Percentiles rank a stretch among this genome's conserved stretches.
phyloP scores from a whole-genome alignment of 2,329 filamentous ascomycete species.

The Penicillium paneum region DNA sequence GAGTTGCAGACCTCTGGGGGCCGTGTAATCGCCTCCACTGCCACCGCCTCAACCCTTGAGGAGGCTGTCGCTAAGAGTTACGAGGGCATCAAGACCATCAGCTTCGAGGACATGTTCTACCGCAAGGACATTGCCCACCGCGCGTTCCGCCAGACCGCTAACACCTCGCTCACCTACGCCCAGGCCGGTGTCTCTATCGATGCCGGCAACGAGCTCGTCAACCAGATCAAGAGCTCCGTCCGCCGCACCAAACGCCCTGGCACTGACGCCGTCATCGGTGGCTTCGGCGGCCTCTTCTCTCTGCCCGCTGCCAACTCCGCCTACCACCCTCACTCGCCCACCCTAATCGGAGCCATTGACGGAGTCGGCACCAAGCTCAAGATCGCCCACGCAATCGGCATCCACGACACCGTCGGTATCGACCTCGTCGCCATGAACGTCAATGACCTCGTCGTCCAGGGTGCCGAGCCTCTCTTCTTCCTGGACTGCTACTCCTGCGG shows the following conservation, averaged over 20 bases:
- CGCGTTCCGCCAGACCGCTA: constrained; percentile 41
- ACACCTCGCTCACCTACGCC: constrained; percentile 72
- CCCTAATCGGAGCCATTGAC: constrained; percentile 90
- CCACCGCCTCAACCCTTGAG: constrained; percentile 70
- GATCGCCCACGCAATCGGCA: constrained; percentile 83
- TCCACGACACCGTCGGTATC: constrained; percentile 92
- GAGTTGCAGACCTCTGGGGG: constrained; percentile 77
- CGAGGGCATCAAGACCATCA: constrained; percentile 71
- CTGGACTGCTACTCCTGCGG: constrained; percentile 97
- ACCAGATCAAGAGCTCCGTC: constrained; percentile 88
- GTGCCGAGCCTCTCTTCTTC: constrained; percentile 92
- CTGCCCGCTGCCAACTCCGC: constrained; percentile 64
- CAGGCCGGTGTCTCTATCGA: constrained; percentile 92
- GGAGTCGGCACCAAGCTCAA: constrained; percentile 96
- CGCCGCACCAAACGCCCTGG: constrained; percentile 78
- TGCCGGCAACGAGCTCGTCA: constrained; percentile 86
- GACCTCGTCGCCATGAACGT: constrained; percentile 99
- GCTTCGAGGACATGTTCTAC: constrained; percentile 87
- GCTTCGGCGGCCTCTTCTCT: constrained; percentile 87
- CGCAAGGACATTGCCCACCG: constrained; percentile 88
- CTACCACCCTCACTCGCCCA: constrained; percentile 71
- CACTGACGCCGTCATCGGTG: constrained; percentile 89
- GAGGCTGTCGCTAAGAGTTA: constrained; percentile 88
- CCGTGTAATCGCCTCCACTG: constrained; percentile 89
- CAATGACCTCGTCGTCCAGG: constrained; percentile 94